Percentiles rank a stretch among this genome's conserved stretches.
These are phyloP conservation scores for Nakaseomyces bracarensis DNA, from an alignment of 1,139 yeast species.

Conservation along the genomic window DNA sequence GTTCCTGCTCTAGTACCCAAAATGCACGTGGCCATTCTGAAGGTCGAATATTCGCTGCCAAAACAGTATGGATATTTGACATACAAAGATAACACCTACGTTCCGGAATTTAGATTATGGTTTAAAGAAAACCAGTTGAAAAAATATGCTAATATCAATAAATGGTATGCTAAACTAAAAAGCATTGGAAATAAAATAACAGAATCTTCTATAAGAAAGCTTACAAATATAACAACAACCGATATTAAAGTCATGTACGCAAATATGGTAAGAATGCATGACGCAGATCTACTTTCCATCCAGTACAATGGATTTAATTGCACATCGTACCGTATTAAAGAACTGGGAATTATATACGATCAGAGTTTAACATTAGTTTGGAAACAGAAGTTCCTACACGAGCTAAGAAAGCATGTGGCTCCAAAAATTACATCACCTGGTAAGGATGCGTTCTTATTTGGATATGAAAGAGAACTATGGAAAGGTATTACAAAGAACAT, in stretches of 20 bases:
- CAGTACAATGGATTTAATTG: conserved; percentile 16
- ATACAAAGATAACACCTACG: conserved; percentile 20
- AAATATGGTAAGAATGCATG: conserved; percentile 17
- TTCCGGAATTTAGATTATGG: conserved; percentile 29
- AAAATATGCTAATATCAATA: conserved; percentile 16
- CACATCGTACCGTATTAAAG: conserved; percentile 23
- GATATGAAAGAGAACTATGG: conserved; percentile 18
- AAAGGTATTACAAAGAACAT: conserved; percentile 10
- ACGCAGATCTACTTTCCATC: conserved; percentile 16
- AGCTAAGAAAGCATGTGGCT: conserved; percentile 14
- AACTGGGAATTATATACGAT: conserved; percentile 21
- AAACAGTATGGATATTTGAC: conserved; percentile 8
- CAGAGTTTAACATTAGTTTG: conserved; percentile 9
- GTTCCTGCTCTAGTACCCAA: conserved; percentile 42
- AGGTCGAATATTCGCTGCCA: conserved; percentile 1
- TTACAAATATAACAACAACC: conserved; percentile 11
- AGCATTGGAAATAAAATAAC: conserved; percentile 6
- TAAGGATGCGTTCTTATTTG: conserved; percentile 22
- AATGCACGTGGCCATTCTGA: not conserved
- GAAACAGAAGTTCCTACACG: conserved; percentile 12
- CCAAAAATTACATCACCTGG: conserved; percentile 18
- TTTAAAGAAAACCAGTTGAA: conserved; percentile 14
- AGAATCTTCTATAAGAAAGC: not conserved
- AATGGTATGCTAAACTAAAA: conserved; percentile 14
- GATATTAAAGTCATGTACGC: conserved; percentile 16